These are phyloP conservation scores for Botrytis deweyae DNA, from an alignment of 2,329 filamentous ascomycete species.

Conservation along the genomic window DNA sequence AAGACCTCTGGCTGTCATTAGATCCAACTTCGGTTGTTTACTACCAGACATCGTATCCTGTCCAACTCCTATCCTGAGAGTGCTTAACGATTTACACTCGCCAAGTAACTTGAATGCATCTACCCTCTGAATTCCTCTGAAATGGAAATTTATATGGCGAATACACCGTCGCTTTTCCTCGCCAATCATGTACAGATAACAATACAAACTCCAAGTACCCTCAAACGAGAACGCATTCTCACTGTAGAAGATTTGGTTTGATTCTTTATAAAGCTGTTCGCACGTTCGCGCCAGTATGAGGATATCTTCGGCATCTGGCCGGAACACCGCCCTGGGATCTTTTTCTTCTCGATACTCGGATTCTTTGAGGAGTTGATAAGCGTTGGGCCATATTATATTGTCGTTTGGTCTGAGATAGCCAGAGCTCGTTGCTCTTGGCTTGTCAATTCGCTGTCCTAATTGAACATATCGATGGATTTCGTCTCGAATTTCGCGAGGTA, in stretches of 20 bases:
- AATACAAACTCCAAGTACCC: background rate
- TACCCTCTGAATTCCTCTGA: background rate
- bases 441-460: background rate
- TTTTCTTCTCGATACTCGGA: background rate
- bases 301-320: background rate
- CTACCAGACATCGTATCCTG: background rate
- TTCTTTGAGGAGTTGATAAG: background rate
- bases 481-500: slow-evolving; percentile 10
- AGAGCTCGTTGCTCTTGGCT: background rate
- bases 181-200: slow-evolving; percentile 8
- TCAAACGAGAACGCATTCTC: background rate
- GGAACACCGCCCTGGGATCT: background rate
- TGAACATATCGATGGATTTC: background rate
- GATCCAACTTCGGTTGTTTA: background rate
- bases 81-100: slow-evolving; percentile 2
- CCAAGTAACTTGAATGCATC: slow-evolving; percentile 9
- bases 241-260: background rate
- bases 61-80: background rate
- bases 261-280: slow-evolving; percentile 10
- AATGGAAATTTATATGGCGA: background rate
- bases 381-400: background rate
- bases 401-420: background rate
- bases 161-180: background rate
- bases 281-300: slow-evolving; percentile 8
- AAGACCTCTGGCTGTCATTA: background rate